Evolutionary conservation across 2,329 filamentous ascomycete species (phyloP), one percentile per base, ranked within the genome.

Genomic region (Botrytis byssoidea): DNA sequence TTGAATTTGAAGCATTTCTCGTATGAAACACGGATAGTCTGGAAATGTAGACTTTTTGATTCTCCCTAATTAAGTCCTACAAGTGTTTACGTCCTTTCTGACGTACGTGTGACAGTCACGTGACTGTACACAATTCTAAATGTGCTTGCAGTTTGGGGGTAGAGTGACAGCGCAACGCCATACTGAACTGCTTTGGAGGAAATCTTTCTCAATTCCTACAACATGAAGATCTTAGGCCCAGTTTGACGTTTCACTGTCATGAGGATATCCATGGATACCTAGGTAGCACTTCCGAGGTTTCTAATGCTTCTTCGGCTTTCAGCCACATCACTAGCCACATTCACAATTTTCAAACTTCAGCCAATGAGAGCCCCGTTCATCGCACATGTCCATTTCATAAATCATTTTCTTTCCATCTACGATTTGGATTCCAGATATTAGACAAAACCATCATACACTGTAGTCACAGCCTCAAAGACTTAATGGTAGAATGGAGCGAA

Each of bases 381-480:
- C 35, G 48, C 65, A 68, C 65, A 68, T 68, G 65, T 40, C 5
- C 16, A 29, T 55, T 12, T 8, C 35, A 55, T 25, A 40, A 29
- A n/a, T 14, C 32, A 42, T 44, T 29, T 44, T 29, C 7, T 42
- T 29, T 55, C 25, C 40, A 40, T 25, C 35, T 40, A 29, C 16
- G 32, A 37, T 25, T 12, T 3, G 37, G 29, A 40, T n/a, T 18
- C 46, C 4, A 66, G 35, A 14, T 25, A 14, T 37, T 51, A 37
- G 35, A 68, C 18, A 2, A 29, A 55, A 16, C 32, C 46, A 40
- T 37, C 14, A 40, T 40, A 57, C 22, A 2, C 48, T 55, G 48
- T 40, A 55, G n/a, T 57, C 65, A 68, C 46, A 55, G 46, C 46
- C 65, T 68, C 65, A 68, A 22, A 22, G n/a, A 29, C 32, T 29